Conservation (phyloP, 2,329 filamentous ascomycete species). For the Fusarium citri region DNA sequence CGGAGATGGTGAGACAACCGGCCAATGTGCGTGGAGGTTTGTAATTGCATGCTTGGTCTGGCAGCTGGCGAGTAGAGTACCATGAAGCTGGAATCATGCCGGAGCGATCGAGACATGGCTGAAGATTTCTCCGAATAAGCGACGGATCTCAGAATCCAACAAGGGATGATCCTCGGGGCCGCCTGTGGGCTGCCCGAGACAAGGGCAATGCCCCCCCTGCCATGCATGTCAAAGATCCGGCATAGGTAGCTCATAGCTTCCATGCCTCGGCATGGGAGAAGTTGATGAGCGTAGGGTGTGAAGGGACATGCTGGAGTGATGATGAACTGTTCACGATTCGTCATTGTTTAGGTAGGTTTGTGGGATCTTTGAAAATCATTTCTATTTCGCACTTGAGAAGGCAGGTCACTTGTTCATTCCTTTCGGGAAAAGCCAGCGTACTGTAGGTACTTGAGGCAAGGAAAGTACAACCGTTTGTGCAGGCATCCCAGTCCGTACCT, state of each 20-base stretch:
- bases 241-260: background rate
- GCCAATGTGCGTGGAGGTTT: constrained; percentile 12
- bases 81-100: constrained; percentile 10
- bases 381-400: background rate
- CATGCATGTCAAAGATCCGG: constrained; percentile 1
- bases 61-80: constrained; percentile 21
- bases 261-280: background rate
- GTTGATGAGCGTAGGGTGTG: background rate
- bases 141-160: constrained; percentile 27
- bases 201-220: constrained; percentile 19
- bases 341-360: background rate
- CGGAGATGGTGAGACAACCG: constrained; percentile 32
- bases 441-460: background rate
- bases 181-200: constrained; percentile 28
- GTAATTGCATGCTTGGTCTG: background rate
- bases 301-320: background rate
- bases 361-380: background rate
- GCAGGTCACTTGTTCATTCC: background rate
- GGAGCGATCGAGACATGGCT: constrained; percentile 38
- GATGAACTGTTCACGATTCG: background rate
- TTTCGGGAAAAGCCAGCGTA: background rate
- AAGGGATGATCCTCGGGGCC: constrained; percentile 22
- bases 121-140: constrained; percentile 40
- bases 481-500: background rate
- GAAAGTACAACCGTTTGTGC: background rate